These are phyloP conservation scores for Aspergillus pseudonomiae DNA, from an alignment of 2,329 filamentous ascomycete genomes.

Conservation along the genomic window DNA sequence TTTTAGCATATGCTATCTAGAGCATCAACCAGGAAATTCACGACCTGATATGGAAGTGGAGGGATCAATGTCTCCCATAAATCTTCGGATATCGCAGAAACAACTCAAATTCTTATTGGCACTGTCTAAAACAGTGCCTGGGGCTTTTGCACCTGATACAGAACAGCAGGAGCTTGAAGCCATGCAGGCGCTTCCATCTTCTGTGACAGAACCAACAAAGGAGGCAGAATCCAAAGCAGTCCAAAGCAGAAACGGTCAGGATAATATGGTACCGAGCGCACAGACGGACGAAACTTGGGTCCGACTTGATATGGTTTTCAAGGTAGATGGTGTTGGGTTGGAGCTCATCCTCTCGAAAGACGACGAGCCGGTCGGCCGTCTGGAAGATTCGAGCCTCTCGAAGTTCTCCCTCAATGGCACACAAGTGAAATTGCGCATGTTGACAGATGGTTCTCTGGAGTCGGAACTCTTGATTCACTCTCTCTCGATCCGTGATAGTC, in stretches of 20 bases:
- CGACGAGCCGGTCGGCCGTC: constrained; percentile 74
- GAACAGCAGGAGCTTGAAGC: constrained; percentile 74
- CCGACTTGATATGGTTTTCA: constrained; percentile 89
- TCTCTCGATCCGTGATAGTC: constrained; percentile 91
- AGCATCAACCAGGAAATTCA: constrained; percentile 75
- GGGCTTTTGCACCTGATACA: constrained; percentile 76
- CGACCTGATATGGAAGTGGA: constrained; percentile 90
- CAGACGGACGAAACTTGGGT: constrained; percentile 78
- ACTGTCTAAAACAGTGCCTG: constrained; percentile 83
- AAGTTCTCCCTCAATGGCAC: constrained; percentile 95
- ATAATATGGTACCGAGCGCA: constrained; percentile 69
- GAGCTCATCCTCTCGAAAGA: constrained; percentile 81
- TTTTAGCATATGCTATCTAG: constrained; percentile 88
- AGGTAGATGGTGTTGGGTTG: constrained; percentile 81
- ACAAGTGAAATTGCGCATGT: constrained; percentile 86
- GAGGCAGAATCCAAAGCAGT: constrained; percentile 52
- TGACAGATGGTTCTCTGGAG: constrained; percentile 88
- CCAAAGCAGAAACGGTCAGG: constrained; percentile 53
- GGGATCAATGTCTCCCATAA: constrained; percentile 90
- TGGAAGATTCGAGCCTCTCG: constrained; percentile 80
- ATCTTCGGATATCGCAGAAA: constrained; percentile 83
- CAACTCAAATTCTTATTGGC: constrained; percentile 89
- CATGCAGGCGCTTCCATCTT: constrained; percentile 69
- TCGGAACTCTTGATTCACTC: constrained; percentile 91
- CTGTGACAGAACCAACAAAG: constrained; percentile 54